Conservation (phyloP, 192 early-diverging fungal genomes). For the Coemansia sp. region DNA sequence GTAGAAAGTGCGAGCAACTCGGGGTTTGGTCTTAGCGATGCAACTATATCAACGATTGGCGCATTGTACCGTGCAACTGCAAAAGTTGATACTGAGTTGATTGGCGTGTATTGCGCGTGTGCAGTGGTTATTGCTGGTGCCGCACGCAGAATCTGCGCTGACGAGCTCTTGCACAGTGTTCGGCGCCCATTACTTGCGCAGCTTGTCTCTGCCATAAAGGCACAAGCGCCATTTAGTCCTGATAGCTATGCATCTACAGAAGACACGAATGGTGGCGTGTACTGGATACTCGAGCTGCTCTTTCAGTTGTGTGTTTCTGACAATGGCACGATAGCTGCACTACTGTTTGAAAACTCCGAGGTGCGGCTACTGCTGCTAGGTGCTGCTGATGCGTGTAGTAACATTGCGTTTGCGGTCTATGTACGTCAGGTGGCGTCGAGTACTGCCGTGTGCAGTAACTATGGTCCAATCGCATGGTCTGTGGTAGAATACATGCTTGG, state of each 20-base stretch:
- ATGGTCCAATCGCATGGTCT: constrained; percentile 5
- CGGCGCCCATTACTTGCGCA: neutral
- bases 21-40: constrained; percentile 9
- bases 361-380: constrained; percentile 22
- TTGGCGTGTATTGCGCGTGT: neutral
- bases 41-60: constrained; percentile 9
- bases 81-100: neutral
- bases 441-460: neutral
- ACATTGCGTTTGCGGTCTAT: constrained; percentile 28
- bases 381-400: constrained; percentile 24
- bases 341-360: constrained; percentile 6
- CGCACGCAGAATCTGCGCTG: constrained; percentile 8
- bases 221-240: neutral
- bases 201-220: neutral
- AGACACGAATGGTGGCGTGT: neutral
- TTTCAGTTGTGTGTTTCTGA: constrained; percentile 21
- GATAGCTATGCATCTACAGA: neutral
- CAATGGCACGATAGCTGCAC: neutral
- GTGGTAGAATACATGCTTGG: constrained; percentile 7
- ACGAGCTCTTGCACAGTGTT: neutral
- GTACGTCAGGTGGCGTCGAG: constrained; percentile 13
- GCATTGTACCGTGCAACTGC: constrained; percentile 3
- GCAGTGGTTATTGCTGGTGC: constrained; percentile 7
- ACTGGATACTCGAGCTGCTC: constrained; percentile 35
- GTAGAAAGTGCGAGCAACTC: neutral